Conservation (phyloP, 495 filamentous ascomycete species). For the Arthonia radiata region DNA sequence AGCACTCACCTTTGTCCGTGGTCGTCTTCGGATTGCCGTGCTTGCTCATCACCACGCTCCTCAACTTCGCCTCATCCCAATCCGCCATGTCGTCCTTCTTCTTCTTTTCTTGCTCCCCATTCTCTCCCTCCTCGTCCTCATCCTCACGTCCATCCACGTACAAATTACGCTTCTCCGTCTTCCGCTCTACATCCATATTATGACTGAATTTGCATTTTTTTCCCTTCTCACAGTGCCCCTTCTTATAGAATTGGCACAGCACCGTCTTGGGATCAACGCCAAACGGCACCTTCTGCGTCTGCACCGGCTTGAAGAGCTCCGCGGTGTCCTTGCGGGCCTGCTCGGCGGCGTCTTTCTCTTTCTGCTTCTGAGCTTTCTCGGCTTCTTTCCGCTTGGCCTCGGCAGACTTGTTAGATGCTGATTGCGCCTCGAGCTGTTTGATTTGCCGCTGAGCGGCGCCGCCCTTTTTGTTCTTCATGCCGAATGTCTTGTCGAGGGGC, state of each 20-base stretch:
- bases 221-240: conserved; percentile 87
- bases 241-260: conserved; percentile 88
- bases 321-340: conserved; percentile 49
- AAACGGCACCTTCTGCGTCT: conserved; percentile 89
- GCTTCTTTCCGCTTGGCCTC: conserved; percentile 78
- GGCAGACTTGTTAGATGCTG: conserved; percentile 41
- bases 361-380: conserved; percentile 61
- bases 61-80: conserved; percentile 94
- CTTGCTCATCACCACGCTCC: conserved; percentile 74
- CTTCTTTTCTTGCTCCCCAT: conserved; percentile 31
- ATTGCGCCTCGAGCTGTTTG: conserved; percentile 47
- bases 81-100: conserved; percentile 81
- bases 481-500: conserved; percentile 92
- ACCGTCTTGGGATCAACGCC: conserved; percentile 97
- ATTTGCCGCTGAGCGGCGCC: conserved; percentile 71
- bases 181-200: conserved; percentile 69
- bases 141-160: conserved; percentile 64
- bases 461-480: conserved; percentile 99
- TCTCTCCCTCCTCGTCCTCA: conserved; percentile 18
- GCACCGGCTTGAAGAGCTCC: conserved; percentile 82
- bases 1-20: conserved; percentile 93
- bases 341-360: conserved; percentile 72
- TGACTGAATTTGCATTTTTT: conserved; percentile 96
- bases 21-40: conserved; percentile 91
- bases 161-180: conserved; percentile 70